A percentile compares a stretch with the other conserved stretches of the same genome.
phyloP scores from a whole-genome alignment of 2,329 filamentous ascomycete species.

The Monosporascus sp. region DNA sequence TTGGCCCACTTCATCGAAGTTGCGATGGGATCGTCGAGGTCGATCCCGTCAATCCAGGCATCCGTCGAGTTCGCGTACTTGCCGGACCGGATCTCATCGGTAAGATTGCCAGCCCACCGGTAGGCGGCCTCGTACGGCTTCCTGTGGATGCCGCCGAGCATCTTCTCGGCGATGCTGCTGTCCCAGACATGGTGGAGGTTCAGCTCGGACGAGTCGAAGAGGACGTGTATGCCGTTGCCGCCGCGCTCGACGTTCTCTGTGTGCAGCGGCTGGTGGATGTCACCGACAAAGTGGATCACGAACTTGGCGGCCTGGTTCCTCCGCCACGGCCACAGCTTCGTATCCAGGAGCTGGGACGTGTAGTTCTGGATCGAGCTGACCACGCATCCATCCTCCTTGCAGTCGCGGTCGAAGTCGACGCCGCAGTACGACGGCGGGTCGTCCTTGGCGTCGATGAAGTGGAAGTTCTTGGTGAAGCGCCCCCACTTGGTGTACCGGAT shows the following conservation, averaged over 20 bases:
- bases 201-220: constrained; percentile 48
- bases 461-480: constrained; percentile 55
- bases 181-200: constrained; percentile 75
- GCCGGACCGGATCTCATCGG: constrained; percentile 48
- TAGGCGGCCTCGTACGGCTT: constrained; percentile 44
- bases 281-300: constrained; percentile 62
- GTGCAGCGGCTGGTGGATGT: constrained; percentile 65
- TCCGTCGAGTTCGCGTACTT: constrained; percentile 45
- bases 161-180: constrained; percentile 60
- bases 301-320: constrained; percentile 60
- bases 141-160: constrained; percentile 50
- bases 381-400: constrained; percentile 57
- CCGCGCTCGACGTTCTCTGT: constrained; percentile 58
- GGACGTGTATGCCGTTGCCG: constrained; percentile 63
- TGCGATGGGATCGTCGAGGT: constrained; percentile 45
- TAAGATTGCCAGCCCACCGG: constrained; percentile 52
- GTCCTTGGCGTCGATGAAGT: constrained; percentile 67
- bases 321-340: constrained; percentile 36
- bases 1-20: constrained; percentile 60
- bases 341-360: constrained; percentile 48
- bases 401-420: constrained; percentile 57
- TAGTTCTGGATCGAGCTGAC: constrained; percentile 57
- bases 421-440: constrained; percentile 52
- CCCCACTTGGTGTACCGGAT: constrained; percentile 60
- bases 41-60: constrained; percentile 52